Evolutionary conservation across 1,284 basidiomycete genomes (phyloP).

Genomic region (Pseudomicrostroma phylloplanum): DNA sequence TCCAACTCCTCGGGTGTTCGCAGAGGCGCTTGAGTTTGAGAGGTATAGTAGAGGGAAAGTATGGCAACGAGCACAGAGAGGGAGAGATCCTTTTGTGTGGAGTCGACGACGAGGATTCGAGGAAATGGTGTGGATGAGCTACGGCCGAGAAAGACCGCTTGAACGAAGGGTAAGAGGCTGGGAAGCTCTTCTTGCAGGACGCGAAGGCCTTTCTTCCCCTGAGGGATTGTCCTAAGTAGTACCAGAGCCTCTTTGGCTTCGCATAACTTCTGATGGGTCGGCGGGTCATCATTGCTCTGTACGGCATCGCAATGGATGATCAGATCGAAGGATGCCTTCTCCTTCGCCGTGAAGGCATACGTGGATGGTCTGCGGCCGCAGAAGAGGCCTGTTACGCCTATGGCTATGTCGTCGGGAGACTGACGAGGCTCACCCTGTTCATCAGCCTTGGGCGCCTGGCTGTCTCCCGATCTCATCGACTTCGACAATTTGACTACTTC

Average conservation of each 20-base stretch:
- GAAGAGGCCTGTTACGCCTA: not conserved
- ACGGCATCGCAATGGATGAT: no score
- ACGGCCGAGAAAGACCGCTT: not conserved
- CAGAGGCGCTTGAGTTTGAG: constrained; percentile 36
- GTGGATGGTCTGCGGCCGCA: constrained; percentile 11
- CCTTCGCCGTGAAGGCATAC: no score
- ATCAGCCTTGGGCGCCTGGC: no score
- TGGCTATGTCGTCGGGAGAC: not conserved
- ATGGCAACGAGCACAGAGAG: constrained; percentile 24
- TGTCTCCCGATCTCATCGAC: not conserved
- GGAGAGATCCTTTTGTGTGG: constrained; percentile 21
- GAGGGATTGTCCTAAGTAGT: no score
- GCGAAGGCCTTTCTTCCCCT: no score
- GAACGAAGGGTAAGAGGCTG: no score
- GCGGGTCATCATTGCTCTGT: no score
- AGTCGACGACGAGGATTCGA: not conserved
- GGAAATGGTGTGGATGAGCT: not conserved
- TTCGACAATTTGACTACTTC: not conserved
- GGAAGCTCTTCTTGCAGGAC: no score
- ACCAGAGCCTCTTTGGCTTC: no score
- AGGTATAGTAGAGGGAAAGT: constrained; percentile 22
- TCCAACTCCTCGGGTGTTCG: constrained; percentile 10
- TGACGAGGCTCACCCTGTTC: no score
- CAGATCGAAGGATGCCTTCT: no score
- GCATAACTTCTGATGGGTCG: no score